A percentile compares a stretch with the other conserved stretches of the same genome.
Conservation (phyloP, 495 filamentous ascomycete species). For the Xeromyces bisporus region DNA sequence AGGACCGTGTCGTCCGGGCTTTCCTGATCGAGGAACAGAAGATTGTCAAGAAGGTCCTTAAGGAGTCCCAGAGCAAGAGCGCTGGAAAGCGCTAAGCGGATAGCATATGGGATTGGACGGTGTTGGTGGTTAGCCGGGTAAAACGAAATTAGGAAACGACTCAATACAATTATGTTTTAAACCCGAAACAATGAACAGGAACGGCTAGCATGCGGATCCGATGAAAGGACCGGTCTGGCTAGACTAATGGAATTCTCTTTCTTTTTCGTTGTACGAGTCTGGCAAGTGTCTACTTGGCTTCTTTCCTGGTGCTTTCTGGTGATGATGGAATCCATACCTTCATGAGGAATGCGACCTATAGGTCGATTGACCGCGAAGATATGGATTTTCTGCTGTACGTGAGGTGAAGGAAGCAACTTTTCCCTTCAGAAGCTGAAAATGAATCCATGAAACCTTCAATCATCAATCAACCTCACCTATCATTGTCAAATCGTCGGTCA, state of each 20-base stretch:
- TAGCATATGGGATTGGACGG: conserved; percentile 18
- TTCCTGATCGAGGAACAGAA: conserved; percentile 99
- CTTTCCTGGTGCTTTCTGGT: no score
- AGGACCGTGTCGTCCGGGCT: conserved; percentile 88
- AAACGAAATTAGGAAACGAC: conserved; percentile 24
- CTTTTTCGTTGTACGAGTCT: neutral
- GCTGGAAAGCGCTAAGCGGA: conserved; percentile 31
- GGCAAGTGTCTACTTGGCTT: neutral
- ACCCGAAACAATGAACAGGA: conserved; percentile 15
- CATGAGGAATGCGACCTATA: no score
- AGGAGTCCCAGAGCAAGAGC: conserved; percentile 75
- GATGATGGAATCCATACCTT: no score
- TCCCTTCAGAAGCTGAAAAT: no score
- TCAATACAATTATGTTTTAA: conserved; percentile 19
- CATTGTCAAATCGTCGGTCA: no score
- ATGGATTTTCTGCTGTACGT: no score
- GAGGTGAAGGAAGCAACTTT: no score
- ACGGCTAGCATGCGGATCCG: conserved; percentile 14
- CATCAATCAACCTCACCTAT: no score
- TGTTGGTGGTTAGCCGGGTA: conserved; percentile 27
- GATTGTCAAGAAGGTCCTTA: conserved; percentile 99
- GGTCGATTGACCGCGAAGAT: no score
- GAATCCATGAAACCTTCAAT: no score
- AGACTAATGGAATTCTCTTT: no score
- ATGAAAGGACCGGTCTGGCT: neutral